phyloP scores from a whole-genome alignment of 75 land plant species.

The Selaginella tamariscina region DNA sequence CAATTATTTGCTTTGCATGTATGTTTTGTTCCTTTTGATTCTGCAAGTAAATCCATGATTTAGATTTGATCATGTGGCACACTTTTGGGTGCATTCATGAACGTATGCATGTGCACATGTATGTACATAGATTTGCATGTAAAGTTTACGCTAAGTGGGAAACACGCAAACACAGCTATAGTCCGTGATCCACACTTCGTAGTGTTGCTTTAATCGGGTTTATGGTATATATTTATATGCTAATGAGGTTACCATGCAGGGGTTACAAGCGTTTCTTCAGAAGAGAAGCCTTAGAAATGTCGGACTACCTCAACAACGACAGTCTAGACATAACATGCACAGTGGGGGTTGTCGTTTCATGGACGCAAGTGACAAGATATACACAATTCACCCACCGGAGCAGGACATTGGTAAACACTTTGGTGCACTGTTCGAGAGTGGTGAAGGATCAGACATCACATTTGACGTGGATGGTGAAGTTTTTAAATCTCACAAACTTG shows the following conservation, averaged over 20 bases:
- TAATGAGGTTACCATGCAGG: no score
- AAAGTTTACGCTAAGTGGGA: no score
- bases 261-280: slow-evolving; percentile 96
- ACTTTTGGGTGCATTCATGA: no score
- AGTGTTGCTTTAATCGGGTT: no score
- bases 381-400: slow-evolving; percentile 66
- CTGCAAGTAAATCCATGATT: no score
- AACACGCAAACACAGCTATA: no score
- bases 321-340: slow-evolving; percentile 89
- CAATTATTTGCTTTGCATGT: background rate
- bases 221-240: no score
- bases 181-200: no score
- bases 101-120: no score
- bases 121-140: no score
- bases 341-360: slow-evolving; percentile 94
- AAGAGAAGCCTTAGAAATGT: slow-evolving; percentile 61
- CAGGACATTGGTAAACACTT: slow-evolving; percentile 86
- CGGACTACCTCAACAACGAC: slow-evolving; percentile 85
- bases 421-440: slow-evolving; percentile 64
- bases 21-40: no score
- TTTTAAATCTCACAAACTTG: slow-evolving; percentile 82
- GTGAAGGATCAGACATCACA: slow-evolving; percentile 31
- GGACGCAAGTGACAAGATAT: slow-evolving; percentile 56
- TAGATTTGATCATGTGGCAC: no score
- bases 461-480: slow-evolving; percentile 70